Evolutionary conservation across 345 rosid genomes (phyloP), one percentile per base, ranked within the genome.

Genomic region (Kernera saxatilis): DNA sequence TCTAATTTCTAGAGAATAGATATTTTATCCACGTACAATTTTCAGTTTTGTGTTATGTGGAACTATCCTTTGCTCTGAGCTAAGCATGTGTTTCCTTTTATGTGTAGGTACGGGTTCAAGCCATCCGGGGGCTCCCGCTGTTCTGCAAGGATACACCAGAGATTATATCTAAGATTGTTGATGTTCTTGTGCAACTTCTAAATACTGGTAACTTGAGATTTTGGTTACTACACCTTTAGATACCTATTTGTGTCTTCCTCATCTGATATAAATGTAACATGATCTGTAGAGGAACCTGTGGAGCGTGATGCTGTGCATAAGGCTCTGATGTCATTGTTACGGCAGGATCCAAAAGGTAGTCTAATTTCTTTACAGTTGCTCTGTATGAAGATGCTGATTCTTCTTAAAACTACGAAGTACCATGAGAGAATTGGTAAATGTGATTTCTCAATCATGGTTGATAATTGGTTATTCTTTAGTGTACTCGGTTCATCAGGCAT

Each of bases 301-400:
- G 98, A 92, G 83, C 89, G 97, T 60, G 99, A 95, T 86, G 97
- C 96, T 56, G 99, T 90, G 73, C 96, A 87, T 72, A 92, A 92
- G 80, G 98, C 99, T 52, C 85, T 95, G 39, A 87, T 95, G 97
- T 88, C 99, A 33, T 65, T 95, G 76, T 57, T 92, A 84, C 84
- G 98, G 82, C 99, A 92, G 84, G 98, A 95, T 79, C 91, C 87
- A 27, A 92, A 95, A 90, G 99, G 99, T 95, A 80, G 69, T 53
- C 69, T 78, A 51, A n/a, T 82, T 8, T 52, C 2, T 8, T 52
- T 64, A 29, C 26, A 22, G 33, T 48, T 59, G 0, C 3, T 58
- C 8, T 22, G 9, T 37, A 3, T 55, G 66, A 45, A 35, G 11
- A 14, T 46, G 15, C 18, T 49, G 35, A 3, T 46, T 45, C 2